Evolutionary conservation across 176 grass and related monocot genomes (phyloP).

Genomic region (Zizania latifolia): DNA sequence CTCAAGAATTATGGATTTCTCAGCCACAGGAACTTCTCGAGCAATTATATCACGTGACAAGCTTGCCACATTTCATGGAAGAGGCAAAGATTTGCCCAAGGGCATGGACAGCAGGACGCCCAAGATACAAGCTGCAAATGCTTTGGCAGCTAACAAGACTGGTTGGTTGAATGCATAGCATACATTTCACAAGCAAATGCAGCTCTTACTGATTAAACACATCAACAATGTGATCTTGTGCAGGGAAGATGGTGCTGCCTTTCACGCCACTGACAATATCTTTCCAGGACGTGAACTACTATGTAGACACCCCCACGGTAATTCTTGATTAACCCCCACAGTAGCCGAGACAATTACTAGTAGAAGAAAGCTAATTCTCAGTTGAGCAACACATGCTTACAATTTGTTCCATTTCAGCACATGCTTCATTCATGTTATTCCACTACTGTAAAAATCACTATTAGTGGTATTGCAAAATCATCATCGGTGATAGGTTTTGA

Average conservation of each 20-base stretch:
- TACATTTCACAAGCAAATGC: not conserved
- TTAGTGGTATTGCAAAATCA: no score
- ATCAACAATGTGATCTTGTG: not conserved
- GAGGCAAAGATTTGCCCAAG: not conserved
- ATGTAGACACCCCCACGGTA: constrained; percentile 65
- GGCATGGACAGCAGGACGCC: not conserved
- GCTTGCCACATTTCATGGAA: constrained; percentile 22
- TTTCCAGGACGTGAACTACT: constrained; percentile 79
- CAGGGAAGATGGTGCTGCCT: constrained; percentile 76
- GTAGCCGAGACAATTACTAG: not conserved
- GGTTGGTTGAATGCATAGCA: constrained; percentile 27
- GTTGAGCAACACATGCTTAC: not conserved
- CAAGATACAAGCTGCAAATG: constrained; percentile 2
- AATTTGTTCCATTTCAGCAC: no score
- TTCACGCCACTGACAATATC: constrained; percentile 67
- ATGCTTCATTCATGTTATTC: no score
- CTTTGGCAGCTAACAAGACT: constrained; percentile 14
- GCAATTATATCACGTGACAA: constrained; percentile 59
- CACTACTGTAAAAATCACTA: no score
- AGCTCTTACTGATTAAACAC: not conserved
- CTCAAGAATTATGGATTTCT: not conserved
- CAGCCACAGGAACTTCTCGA: constrained; percentile 42
- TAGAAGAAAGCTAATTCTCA: not conserved
- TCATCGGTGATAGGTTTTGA: no score
- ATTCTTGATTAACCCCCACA: not conserved